Conservation (phyloP, 1,284 basidiomycete species). For the Exobasidium cylindrosporum region DNA sequence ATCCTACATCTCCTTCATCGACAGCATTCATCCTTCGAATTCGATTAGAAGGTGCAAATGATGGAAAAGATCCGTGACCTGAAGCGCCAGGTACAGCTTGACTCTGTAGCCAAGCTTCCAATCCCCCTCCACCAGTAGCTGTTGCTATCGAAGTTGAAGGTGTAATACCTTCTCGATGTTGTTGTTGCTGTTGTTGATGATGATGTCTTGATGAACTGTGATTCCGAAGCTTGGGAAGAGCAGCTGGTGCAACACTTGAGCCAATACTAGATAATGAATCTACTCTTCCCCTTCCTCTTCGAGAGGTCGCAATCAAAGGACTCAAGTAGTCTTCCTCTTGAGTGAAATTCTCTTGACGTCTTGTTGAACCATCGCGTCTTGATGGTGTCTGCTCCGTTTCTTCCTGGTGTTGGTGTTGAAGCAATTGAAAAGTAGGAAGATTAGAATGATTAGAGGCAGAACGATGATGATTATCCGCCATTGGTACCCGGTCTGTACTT, state of each 20-base stretch:
- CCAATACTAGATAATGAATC: constrained; percentile 8
- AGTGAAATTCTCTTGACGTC: background rate
- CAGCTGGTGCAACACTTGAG: constrained; percentile 11
- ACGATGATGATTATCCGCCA: no score
- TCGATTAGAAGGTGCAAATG: constrained; percentile 21
- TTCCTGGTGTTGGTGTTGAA: background rate
- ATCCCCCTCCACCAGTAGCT: constrained; percentile 11
- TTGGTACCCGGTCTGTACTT: no score
- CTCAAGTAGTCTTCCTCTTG: background rate
- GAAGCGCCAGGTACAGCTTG: constrained; percentile 6
- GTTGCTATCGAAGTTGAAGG: background rate
- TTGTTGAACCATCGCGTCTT: background rate
- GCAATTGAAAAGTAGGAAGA: no score
- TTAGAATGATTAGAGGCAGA: no score
- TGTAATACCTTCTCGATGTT: background rate
- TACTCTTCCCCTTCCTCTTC: background rate
- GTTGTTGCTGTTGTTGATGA: no score
- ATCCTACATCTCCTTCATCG: constrained; percentile 11
- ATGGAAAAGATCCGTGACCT: constrained; percentile 15
- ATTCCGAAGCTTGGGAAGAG: background rate
- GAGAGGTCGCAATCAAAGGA: background rate
- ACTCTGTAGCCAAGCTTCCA: constrained; percentile 18
- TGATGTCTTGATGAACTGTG: background rate
- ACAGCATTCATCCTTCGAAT: constrained; percentile 10
- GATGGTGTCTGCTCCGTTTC: background rate